Conservation (phyloP, 345 rosid genomes). For the Populus pruinosa region DNA sequence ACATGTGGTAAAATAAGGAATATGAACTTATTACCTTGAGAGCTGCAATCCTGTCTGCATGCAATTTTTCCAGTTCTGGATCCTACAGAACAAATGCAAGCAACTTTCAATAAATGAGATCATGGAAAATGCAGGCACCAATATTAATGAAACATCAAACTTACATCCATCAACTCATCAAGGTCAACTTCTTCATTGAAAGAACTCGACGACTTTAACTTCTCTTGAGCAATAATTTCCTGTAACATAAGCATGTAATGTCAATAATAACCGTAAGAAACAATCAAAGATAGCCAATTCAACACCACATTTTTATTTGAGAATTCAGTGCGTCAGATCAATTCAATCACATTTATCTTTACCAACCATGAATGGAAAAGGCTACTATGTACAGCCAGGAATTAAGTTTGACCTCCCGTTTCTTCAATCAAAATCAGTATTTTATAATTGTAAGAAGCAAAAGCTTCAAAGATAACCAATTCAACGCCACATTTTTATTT, state of each 20-base stretch:
- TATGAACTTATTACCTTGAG: slow-evolving; percentile 55
- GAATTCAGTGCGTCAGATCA: not conserved
- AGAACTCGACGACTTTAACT: slow-evolving; percentile 56
- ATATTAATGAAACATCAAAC: slow-evolving; percentile 21
- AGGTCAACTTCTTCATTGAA: slow-evolving; percentile 71
- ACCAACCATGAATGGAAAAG: not conserved
- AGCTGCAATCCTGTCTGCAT: slow-evolving; percentile 87
- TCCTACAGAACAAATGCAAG: slow-evolving; percentile 45
- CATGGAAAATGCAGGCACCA: not conserved
- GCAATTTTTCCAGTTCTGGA: slow-evolving; percentile 91
- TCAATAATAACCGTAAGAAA: slow-evolving; percentile 2
- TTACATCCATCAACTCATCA: slow-evolving; percentile 94
- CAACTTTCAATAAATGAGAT: not conserved
- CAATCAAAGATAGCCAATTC: not conserved
- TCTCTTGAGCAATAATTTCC: slow-evolving; percentile 72
- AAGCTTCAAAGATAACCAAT: not conserved
- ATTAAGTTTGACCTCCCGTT: not conserved
- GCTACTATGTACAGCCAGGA: too few species aligned
- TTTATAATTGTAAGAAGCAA: not conserved
- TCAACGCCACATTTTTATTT: not conserved
- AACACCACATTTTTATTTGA: not conserved
- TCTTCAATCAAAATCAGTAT: not conserved
- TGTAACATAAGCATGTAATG: slow-evolving; percentile 25
- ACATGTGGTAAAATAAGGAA: not conserved
- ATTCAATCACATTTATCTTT: not conserved